Evolutionary conservation across 2,329 filamentous ascomycete species (phyloP).

Genomic region (Aspergillus flavus): DNA sequence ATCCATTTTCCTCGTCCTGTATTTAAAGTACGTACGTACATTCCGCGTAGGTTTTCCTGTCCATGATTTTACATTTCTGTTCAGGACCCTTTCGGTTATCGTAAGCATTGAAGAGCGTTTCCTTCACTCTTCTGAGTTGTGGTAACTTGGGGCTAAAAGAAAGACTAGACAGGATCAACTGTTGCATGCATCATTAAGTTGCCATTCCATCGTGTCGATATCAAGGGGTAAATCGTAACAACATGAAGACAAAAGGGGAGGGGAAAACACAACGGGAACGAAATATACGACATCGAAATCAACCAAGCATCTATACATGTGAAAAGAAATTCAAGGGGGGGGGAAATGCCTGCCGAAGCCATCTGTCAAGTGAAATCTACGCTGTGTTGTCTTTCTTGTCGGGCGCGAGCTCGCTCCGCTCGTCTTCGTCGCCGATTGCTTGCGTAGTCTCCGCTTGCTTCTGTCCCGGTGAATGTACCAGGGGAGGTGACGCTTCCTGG

Average conservation of each 20-base stretch:
- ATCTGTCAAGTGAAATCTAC: slow-evolving; percentile 52
- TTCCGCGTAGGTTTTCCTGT: neutral
- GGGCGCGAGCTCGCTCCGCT: slow-evolving; percentile 53
- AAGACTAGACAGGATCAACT: neutral
- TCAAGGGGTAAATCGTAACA: neutral
- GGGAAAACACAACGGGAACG: neutral
- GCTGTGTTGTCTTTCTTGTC: slow-evolving; percentile 48
- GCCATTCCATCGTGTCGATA: slow-evolving; percentile 4
- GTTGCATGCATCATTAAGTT: slow-evolving; percentile 1
- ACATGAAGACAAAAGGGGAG: neutral
- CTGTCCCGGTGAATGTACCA: slow-evolving; percentile 50
- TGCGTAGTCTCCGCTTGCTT: slow-evolving; percentile 54
- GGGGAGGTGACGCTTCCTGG: slow-evolving; percentile 45
- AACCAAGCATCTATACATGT: neutral
- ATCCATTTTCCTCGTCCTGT: neutral
- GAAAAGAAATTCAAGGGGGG: slow-evolving; percentile 1
- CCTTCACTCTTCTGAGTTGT: neutral
- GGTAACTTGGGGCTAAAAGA: neutral
- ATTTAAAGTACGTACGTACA: neutral
- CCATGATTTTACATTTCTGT: neutral
- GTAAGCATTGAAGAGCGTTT: neutral
- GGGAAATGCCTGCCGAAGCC: neutral
- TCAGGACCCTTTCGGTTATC: neutral
- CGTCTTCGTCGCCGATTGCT: slow-evolving; percentile 56
- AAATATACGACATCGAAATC: neutral